Base-by-base conservation (phyloP, 73 alveolate species). In the Paramecium caudatum region DNA sequence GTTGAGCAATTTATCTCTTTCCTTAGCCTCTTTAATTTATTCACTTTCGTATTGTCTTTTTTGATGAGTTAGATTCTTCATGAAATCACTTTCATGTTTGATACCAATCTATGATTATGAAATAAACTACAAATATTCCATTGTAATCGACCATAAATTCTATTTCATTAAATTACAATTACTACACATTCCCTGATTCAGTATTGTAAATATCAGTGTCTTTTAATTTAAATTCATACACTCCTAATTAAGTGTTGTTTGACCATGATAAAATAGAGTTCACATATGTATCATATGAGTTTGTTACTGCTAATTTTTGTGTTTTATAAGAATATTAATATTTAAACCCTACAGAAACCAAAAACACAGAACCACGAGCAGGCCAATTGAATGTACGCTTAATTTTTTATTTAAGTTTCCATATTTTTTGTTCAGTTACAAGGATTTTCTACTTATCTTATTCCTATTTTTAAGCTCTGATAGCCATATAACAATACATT, bases 101-200 rank as follows among this genome's bases (percentile, higher is more conserved):
- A 74, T 25, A 21, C 88, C 88, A 74, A 74, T 45, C 88, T 68
- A 68, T 32, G 16, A 41, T 65, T 10, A 21, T 41, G n/a, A 1
- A 27, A n/a, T 74, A 21, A 15, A 13, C 43, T 74, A 74, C 88
- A 74, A 74, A 74, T 17, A 45, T 43, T 74, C 88, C 88, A 74
- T 74, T 74, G 16, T 39, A 74, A 74, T 74, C 88, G 19, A 74
- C 88, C 88, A 74, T 74, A 74, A 41, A 74, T 15, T 74, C 88
- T 2, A 74, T 46, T 23, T 74, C 88, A 16, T 74, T 74, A 23
- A 37, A 74, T 41, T 23, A 21, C 17, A 74, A 47, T 10, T 74
- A 16, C 21, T 37, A 13, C 0, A 74, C 88, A 74, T 74, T 41
- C 10, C 88, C 88, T 39, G 69, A 39, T 41, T 37, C 47, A 15